Conservation (phyloP, 1,284 basidiomycete species). For the Austroboletus rostrupii region DNA sequence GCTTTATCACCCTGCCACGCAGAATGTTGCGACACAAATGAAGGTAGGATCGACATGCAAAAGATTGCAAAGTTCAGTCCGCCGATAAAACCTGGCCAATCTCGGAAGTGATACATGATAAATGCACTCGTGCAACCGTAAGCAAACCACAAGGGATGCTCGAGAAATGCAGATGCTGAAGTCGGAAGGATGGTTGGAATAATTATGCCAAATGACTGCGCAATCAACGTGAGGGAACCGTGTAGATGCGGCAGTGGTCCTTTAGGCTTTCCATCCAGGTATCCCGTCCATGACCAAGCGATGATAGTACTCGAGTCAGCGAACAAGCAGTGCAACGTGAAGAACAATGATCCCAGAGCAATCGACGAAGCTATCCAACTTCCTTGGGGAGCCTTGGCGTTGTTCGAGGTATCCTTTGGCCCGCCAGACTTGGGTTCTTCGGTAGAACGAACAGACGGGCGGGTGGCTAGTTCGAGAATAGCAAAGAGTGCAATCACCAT, state of each 20-base stretch:
- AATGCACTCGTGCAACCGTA: conserved; percentile 52
- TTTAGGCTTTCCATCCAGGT: conserved; percentile 51
- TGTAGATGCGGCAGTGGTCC: conserved; percentile 78
- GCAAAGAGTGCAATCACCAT: conserved; percentile 52
- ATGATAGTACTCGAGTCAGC: conserved; percentile 82
- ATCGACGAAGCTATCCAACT: conserved; percentile 51
- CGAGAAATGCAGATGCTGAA: conserved; percentile 28
- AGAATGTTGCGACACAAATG: conserved; percentile 42
- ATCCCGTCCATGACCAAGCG: conserved; percentile 91
- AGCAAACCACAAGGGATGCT: conserved; percentile 48
- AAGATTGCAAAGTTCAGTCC: conserved; percentile 70
- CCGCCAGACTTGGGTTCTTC: conserved; percentile 9
- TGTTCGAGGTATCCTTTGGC: conserved; percentile 5
- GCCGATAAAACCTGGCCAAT: conserved; percentile 77
- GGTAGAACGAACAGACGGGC: conserved; percentile 24
- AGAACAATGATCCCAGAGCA: conserved; percentile 72
- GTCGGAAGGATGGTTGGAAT: conserved; percentile 38
- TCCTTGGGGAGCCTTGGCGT: conserved; percentile 14
- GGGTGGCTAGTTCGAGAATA: conserved; percentile 43
- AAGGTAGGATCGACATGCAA: conserved; percentile 61
- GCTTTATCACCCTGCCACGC: conserved; percentile 31
- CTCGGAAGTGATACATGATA: conserved; percentile 55
- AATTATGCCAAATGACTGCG: conserved; percentile 56
- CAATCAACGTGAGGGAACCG: conserved; percentile 66
- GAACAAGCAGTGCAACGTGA: conserved; percentile 74